A percentile compares a stretch with the other conserved stretches of the same genome.
Evolutionary conservation across 192 early-diverging fungal genomes (phyloP).

Genomic region (Coemansia guatemalensis): DNA sequence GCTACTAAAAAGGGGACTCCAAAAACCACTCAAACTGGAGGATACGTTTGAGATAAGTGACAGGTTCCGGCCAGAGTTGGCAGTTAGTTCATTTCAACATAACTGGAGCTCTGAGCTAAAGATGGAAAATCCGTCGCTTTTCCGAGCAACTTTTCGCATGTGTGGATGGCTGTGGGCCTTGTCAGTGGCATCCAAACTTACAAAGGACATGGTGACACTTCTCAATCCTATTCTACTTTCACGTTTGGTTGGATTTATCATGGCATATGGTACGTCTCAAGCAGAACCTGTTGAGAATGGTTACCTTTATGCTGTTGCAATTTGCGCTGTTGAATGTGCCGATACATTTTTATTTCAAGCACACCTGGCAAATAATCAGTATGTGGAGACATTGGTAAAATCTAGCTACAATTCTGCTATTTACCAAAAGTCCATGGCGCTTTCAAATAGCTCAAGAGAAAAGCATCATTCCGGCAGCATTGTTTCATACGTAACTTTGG

Average conservation of each 20-base stretch:
- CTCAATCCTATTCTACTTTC: constrained; percentile 80
- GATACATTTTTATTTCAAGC: constrained; percentile 86
- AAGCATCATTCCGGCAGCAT: constrained; percentile 81
- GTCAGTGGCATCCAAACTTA: constrained; percentile 77
- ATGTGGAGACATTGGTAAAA: constrained; percentile 72
- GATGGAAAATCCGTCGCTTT: constrained; percentile 60
- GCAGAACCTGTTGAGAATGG: constrained; percentile 70
- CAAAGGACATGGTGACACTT: constrained; percentile 76
- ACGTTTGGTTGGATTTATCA: constrained; percentile 65
- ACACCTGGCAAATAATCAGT: constrained; percentile 67
- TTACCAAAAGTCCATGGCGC: constrained; percentile 78
- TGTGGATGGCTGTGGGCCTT: constrained; percentile 69
- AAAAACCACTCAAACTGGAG: constrained; percentile 66
- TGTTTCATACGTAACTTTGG: constrained; percentile 65
- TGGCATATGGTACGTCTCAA: constrained; percentile 23
- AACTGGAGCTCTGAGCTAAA: constrained; percentile 74
- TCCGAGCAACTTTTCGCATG: constrained; percentile 57
- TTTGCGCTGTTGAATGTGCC: constrained; percentile 71
- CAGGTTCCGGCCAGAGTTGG: constrained; percentile 58
- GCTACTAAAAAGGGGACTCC: constrained; percentile 73
- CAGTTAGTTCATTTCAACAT: constrained; percentile 64
- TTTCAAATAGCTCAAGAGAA: constrained; percentile 80
- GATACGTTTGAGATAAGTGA: constrained; percentile 72
- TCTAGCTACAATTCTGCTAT: constrained; percentile 78
- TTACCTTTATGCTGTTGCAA: constrained; percentile 72